Evolutionary conservation across 305 asterid species (phyloP).

Genomic region (Fraxinus sp.): DNA sequence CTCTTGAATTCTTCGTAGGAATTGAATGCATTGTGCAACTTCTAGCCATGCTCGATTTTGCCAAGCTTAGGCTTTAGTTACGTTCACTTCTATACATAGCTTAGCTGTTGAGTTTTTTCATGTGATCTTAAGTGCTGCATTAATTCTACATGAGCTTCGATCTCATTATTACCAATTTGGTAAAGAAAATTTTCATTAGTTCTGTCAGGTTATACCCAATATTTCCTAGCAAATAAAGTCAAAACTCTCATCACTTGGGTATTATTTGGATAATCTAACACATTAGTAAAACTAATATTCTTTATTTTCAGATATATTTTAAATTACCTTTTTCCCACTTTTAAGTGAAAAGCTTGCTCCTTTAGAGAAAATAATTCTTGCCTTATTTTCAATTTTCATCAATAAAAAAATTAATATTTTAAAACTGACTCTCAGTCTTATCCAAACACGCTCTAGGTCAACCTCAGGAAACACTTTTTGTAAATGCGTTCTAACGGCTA

Average conservation of each 20-base stretch:
- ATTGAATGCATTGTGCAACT: neutral
- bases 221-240: neutral
- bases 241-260: neutral
- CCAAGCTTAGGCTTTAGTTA: neutral
- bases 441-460: neutral
- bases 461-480: neutral
- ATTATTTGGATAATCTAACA: neutral
- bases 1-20: neutral
- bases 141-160: neutral
- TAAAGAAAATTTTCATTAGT: neutral
- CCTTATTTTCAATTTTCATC: neutral
- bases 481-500: neutral
- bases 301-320: neutral
- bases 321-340: neutral
- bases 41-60: neutral
- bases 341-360: neutral
- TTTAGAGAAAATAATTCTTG: neutral
- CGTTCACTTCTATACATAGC: neutral
- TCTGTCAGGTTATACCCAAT: neutral
- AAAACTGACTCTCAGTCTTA: neutral
- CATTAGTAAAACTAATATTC: neutral
- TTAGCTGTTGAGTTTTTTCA: neutral
- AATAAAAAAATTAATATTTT: too few species aligned
- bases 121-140: neutral
- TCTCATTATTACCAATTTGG: neutral